Percentiles rank a stretch among this genome's conserved stretches.
These are phyloP conservation scores for Fusarium zealandicum DNA, from an alignment of 2,329 filamentous ascomycete species.

Conservation along the genomic window DNA sequence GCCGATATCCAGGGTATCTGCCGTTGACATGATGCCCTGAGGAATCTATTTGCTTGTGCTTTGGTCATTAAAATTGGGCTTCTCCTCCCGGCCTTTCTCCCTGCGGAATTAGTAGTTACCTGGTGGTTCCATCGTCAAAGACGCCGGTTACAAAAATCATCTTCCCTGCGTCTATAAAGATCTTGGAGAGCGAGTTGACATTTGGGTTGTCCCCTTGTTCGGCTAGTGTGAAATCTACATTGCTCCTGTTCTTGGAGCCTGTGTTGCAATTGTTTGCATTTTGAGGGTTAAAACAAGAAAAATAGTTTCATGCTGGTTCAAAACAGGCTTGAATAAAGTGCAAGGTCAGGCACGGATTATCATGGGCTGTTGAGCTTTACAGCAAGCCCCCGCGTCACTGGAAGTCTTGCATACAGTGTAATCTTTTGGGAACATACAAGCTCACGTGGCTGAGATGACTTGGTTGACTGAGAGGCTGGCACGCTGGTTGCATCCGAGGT, in stretches of 20 bases:
- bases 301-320: not conserved
- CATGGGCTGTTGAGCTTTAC: not conserved
- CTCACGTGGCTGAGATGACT: no score
- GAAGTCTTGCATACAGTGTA: no score
- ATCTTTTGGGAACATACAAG: no score
- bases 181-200: conserved; percentile 31
- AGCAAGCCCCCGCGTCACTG: not conserved
- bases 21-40: conserved; percentile 47
- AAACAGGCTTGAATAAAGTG: not conserved
- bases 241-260: conserved; percentile 3
- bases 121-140: conserved; percentile 36
- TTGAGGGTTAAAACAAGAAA: not conserved
- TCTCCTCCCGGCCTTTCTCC: conserved; percentile 30
- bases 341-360: no score
- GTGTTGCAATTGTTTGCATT: not conserved
- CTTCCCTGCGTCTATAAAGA: conserved; percentile 18
- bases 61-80: conserved; percentile 41
- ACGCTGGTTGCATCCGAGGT: not conserved
- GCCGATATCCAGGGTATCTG: conserved; percentile 43
- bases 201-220: conserved; percentile 34
- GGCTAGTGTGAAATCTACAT: conserved; percentile 31
- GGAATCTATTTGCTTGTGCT: conserved; percentile 46
- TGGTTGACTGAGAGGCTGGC: no score
- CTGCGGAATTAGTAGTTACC: conserved; percentile 20
- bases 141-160: conserved; percentile 28